These are phyloP conservation scores for Gossypium gossypioides DNA, from an alignment of 441 rosid species.

Conservation along the genomic window DNA sequence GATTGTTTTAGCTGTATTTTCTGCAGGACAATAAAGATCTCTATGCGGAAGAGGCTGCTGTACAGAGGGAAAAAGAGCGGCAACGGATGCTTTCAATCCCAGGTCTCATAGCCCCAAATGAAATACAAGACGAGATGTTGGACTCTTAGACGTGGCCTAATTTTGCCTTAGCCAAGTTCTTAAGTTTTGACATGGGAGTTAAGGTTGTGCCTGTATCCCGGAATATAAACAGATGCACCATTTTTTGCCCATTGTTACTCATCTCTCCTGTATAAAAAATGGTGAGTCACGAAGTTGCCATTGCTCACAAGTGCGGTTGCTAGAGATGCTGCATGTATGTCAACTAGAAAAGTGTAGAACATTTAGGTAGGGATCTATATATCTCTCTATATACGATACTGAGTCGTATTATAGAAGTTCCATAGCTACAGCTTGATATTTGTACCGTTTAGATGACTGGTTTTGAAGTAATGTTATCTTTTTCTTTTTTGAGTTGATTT, in stretches of 20 bases:
- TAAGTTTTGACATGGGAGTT: constrained; percentile 17
- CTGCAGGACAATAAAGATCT: constrained; percentile 93
- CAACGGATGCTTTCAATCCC: constrained; percentile 93
- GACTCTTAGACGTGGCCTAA: constrained; percentile 47
- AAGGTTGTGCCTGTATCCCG: constrained; percentile 10
- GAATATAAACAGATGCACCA: constrained; percentile 21
- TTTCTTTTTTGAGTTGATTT: not conserved
- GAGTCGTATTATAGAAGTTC: constrained; percentile 24
- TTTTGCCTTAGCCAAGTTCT: constrained; percentile 22
- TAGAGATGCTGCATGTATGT: constrained; percentile 15
- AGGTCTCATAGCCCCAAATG: constrained; percentile 90
- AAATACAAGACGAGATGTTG: constrained; percentile 93
- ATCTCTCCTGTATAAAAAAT: constrained; percentile 7
- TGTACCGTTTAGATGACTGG: constrained; percentile 34
- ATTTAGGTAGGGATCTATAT: constrained; percentile 22
- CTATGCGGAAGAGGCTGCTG: constrained; percentile 90
- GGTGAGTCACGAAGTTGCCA: constrained; percentile 18
- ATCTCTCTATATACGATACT: not conserved
- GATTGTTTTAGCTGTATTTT: not conserved
- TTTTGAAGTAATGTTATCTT: constrained; percentile 19
- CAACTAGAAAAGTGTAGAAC: constrained; percentile 33
- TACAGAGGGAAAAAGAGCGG: constrained; percentile 77
- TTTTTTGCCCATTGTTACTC: constrained; percentile 22
- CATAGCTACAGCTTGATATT: constrained; percentile 20
- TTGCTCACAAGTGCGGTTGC: constrained; percentile 15